These are phyloP conservation scores for Metschnikowia matae DNA, from an alignment of 805 yeast species.

Conservation along the genomic window DNA sequence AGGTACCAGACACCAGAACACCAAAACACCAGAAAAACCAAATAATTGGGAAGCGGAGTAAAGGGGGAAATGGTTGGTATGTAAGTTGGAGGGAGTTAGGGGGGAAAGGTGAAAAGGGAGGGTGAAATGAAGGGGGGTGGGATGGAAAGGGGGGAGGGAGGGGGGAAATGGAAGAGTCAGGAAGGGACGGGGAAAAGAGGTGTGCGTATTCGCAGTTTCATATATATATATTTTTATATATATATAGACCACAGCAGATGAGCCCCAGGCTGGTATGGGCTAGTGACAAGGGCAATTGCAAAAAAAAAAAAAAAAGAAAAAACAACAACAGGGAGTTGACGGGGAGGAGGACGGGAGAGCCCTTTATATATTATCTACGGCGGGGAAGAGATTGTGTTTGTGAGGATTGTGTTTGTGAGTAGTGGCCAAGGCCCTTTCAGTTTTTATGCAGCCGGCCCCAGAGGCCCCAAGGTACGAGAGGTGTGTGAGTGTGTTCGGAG, in stretches of 20 bases:
- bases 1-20: too few relatives aligned
- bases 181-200: neutral
- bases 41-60: too few relatives aligned
- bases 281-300: neutral
- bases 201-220: conserved; percentile 3
- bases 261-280: neutral
- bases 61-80: too few relatives aligned
- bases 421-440: too few relatives aligned
- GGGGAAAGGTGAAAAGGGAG: neutral
- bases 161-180: neutral
- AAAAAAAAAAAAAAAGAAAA: neutral
- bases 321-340: neutral
- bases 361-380: too few relatives aligned
- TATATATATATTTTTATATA: neutral
- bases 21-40: too few relatives aligned
- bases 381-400: too few relatives aligned
- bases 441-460: too few relatives aligned
- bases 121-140: too few relatives aligned
- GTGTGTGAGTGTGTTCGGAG: neutral
- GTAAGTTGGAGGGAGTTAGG: neutral
- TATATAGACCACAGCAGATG: neutral
- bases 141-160: too few relatives aligned
- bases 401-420: too few relatives aligned
- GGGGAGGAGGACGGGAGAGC: neutral
- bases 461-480: too few relatives aligned